Percentiles rank a stretch among this genome's conserved stretches.
phyloP scores from a whole-genome alignment of 768 basidiomycete species.

The Mycena epipterygia region DNA sequence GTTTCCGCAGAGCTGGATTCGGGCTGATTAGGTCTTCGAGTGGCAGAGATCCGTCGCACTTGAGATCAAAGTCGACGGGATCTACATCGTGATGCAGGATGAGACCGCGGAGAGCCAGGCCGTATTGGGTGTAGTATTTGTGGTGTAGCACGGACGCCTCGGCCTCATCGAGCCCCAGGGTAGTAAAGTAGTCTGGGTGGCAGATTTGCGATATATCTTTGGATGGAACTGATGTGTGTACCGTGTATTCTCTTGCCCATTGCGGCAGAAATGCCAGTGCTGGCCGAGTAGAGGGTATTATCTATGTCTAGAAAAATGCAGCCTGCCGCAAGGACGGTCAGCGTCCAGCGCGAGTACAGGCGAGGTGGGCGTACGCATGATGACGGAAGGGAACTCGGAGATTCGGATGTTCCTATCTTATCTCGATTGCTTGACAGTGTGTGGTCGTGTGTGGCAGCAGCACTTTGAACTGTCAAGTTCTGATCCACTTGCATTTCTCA shows the following conservation, averaged over 20 bases:
- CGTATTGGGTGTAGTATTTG: conserved; percentile 84
- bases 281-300: conserved; percentile 89
- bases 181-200: conserved; percentile 77
- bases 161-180: conserved; percentile 74
- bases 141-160: conserved; percentile 79
- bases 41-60: conserved; percentile 88
- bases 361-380: not conserved
- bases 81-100: conserved; percentile 84
- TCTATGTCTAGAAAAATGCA: conserved; percentile 66
- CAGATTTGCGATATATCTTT: not conserved
- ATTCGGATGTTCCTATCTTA: not conserved
- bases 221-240: conserved; percentile 42
- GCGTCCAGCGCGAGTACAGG: not conserved
- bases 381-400: not conserved
- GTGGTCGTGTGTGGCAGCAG: too few relatives aligned
- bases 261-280: conserved; percentile 77
- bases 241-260: conserved; percentile 89
- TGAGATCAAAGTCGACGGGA: conserved; percentile 85
- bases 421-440: too few relatives aligned
- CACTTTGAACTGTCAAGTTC: conserved; percentile 12
- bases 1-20: conserved; percentile 69
- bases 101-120: conserved; percentile 85
- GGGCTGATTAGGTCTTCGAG: conserved; percentile 84
- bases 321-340: not conserved
- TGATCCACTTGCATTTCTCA: not conserved